A percentile compares a stretch with the other conserved stretches of the same genome.
Conservation (phyloP, 2,329 filamentous ascomycete genomes). For the Graphiopsis chlorocephala region DNA sequence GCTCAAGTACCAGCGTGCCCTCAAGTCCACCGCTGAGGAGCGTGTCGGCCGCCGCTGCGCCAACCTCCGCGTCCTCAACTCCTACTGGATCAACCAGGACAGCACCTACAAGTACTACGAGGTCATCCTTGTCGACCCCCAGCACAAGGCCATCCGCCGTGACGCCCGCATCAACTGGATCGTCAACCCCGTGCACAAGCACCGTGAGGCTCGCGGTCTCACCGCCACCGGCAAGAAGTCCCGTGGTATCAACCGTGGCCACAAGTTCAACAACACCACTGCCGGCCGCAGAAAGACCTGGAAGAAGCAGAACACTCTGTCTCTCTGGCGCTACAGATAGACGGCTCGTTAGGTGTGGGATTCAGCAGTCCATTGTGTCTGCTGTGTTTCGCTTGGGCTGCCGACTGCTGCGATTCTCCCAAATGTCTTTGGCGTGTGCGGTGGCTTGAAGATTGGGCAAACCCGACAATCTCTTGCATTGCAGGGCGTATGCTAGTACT, state of each 20-base stretch:
- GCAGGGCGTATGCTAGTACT: constrained; percentile 15
- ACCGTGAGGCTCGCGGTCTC: constrained; percentile 96
- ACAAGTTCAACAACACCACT: constrained; percentile 97
- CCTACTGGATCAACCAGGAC: constrained; percentile 99
- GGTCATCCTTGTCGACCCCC: constrained; percentile 98
- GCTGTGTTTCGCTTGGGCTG: constrained; percentile 5
- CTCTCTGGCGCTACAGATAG: constrained; percentile 97
- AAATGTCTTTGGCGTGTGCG: constrained; percentile 12
- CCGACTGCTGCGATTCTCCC: constrained; percentile 10
- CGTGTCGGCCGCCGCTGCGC: constrained; percentile 98
- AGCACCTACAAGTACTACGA: constrained; percentile 99
- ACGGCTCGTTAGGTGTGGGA: constrained; percentile 17
- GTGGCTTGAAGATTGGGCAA: constrained; percentile 11
- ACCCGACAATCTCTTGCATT: constrained; percentile 7
- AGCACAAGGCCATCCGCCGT: constrained; percentile 99
- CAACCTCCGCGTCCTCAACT: constrained; percentile 99
- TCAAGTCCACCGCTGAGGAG: constrained; percentile 97
- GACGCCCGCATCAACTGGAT: constrained; percentile 99
- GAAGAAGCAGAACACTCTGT: constrained; percentile 99
- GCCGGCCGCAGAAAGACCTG: constrained; percentile 99
- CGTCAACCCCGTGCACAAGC: constrained; percentile 99
- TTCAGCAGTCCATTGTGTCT: constrained; percentile 7
- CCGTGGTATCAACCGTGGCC: constrained; percentile 98
- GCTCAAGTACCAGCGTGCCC: constrained; percentile 99
- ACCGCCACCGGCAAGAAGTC: constrained; percentile 99